A percentile compares a stretch with the other conserved stretches of the same genome.
Conservation (phyloP, 306 rosid species). For the Castanea crenata region DNA sequence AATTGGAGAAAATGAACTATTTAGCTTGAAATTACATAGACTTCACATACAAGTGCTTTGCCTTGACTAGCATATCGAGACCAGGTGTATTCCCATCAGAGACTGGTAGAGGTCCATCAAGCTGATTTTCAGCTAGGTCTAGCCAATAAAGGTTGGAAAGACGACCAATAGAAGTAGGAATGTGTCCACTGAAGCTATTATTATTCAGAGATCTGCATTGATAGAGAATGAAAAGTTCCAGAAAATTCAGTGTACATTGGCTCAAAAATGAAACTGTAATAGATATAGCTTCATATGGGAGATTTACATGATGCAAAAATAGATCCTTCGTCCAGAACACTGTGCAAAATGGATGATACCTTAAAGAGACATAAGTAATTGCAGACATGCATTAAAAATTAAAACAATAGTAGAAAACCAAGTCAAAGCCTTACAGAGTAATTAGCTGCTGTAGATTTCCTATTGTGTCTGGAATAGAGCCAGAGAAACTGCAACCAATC, state of each 20-base stretch:
- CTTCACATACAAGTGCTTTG: conserved; percentile 43
- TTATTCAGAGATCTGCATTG: conserved; percentile 36
- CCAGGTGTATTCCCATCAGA: conserved; percentile 24
- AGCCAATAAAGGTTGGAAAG: conserved; percentile 40
- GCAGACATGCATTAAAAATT: background rate
- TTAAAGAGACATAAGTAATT: background rate
- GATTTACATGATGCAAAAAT: background rate
- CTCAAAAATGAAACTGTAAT: background rate
- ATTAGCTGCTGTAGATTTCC: background rate
- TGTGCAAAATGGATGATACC: background rate
- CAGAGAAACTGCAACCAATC: background rate
- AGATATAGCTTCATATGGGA: background rate
- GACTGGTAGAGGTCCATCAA: conserved; percentile 36
- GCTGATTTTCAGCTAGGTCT: conserved; percentile 40
- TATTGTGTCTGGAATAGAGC: background rate
- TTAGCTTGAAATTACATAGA: background rate
- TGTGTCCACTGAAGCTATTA: conserved; percentile 29
- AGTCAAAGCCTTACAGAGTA: background rate
- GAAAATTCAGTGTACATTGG: background rate
- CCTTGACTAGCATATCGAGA: conserved; percentile 24
- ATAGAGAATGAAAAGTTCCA: background rate
- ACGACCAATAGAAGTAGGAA: conserved; percentile 41
- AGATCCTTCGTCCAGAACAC: background rate
- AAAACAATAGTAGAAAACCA: background rate
- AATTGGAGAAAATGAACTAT: no score